A percentile compares a stretch with the other conserved stretches of the same genome.
These are phyloP conservation scores for Epichloe typhina DNA, from an alignment of 2,329 filamentous ascomycete species.

Conservation along the genomic window DNA sequence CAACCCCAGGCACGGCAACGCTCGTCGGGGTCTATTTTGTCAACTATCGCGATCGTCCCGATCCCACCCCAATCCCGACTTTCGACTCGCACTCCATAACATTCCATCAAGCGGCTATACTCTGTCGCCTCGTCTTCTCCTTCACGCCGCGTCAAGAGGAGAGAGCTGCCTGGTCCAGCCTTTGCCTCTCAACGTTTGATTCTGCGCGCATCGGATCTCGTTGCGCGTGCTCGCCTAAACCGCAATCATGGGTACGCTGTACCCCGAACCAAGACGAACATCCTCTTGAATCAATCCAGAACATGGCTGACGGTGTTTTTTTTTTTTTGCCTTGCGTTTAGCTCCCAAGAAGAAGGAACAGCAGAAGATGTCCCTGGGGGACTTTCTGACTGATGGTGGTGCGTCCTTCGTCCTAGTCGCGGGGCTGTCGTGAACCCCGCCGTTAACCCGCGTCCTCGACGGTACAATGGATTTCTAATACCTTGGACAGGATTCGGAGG, in stretches of 20 bases:
- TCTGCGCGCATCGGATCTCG: slow-evolving; percentile 29
- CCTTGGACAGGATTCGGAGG: slow-evolving; percentile 34
- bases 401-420: slow-evolving; percentile 27
- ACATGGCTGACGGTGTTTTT: slow-evolving; percentile 2
- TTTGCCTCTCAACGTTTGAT: slow-evolving; percentile 7
- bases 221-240: slow-evolving; percentile 33
- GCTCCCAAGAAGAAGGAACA: slow-evolving; percentile 87
- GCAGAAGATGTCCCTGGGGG: slow-evolving; percentile 95
- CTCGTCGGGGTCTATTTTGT: slow-evolving; percentile 21
- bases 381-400: slow-evolving; percentile 90
- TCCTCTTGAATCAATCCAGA: not conserved
- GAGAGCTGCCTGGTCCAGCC: slow-evolving; percentile 16
- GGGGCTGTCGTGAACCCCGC: slow-evolving; percentile 12
- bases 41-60: slow-evolving; percentile 11
- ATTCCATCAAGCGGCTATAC: slow-evolving; percentile 3
- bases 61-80: slow-evolving; percentile 11
- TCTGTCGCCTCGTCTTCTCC: slow-evolving; percentile 5
- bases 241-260: slow-evolving; percentile 49
- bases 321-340: slow-evolving; percentile 38
- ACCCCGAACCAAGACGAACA: not conserved
- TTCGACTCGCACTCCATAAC: not conserved
- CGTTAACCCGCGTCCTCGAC: slow-evolving; percentile 10
- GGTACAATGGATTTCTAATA: not conserved
- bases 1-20: slow-evolving; percentile 29
- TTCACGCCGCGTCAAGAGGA: slow-evolving; percentile 11